Evolutionary conservation across 164 flowering plant genomes (phyloP).

Genomic region (Vitis labrusca): DNA sequence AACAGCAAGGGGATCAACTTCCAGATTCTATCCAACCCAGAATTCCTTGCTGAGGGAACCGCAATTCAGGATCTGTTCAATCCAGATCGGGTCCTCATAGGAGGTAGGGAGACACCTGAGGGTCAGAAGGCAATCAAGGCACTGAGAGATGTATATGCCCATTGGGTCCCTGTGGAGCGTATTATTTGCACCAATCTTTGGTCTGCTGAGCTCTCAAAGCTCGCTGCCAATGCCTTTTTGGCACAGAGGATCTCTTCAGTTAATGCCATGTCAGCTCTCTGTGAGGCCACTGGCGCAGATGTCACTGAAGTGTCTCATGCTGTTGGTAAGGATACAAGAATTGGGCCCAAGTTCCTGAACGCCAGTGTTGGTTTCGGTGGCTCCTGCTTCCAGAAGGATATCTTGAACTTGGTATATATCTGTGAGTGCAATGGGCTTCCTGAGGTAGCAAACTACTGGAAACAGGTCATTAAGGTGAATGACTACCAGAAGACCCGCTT

Average conservation of each 20-base stretch:
- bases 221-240: conserved; percentile 71
- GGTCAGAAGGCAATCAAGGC: conserved; percentile 51
- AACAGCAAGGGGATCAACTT: conserved; percentile 61
- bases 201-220: conserved; percentile 77
- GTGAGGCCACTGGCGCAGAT: conserved; percentile 72
- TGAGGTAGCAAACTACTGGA: conserved; percentile 69
- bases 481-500: conserved; percentile 66
- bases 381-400: conserved; percentile 67
- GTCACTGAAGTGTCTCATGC: conserved; percentile 52
- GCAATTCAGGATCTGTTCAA: conserved; percentile 54
- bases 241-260: conserved; percentile 71
- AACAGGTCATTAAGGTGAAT: conserved; percentile 58
- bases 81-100: conserved; percentile 68
- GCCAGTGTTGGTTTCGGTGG: conserved; percentile 76
- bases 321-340: conserved; percentile 61
- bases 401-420: conserved; percentile 60
- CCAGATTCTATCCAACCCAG: conserved; percentile 68
- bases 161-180: conserved; percentile 61
- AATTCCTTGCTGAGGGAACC: conserved; percentile 73
- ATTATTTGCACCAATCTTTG: conserved; percentile 60
- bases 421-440: conserved; percentile 72
- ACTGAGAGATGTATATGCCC: conserved; percentile 52
- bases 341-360: conserved; percentile 63
- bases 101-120: conserved; percentile 64
- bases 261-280: conserved; percentile 68